These are phyloP conservation scores for Cyclotella baltica DNA, from an alignment of 108 stramenopile species.

Conservation along the genomic window DNA sequence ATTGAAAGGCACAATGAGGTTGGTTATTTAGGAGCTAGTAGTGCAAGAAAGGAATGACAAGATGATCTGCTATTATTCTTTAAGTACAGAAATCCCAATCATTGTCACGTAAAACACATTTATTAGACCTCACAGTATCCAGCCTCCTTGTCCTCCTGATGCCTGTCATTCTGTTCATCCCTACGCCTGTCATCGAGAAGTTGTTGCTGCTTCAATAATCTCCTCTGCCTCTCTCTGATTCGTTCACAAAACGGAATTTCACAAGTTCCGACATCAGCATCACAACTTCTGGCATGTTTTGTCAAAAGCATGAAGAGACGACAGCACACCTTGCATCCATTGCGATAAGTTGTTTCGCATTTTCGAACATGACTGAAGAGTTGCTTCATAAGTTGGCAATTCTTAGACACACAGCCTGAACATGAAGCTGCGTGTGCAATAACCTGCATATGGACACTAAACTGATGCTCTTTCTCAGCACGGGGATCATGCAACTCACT, in stretches of 20 bases:
- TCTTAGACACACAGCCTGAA: conserved; percentile 71
- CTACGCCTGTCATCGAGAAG: conserved; percentile 84
- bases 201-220: conserved; percentile 71
- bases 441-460: conserved; percentile 83
- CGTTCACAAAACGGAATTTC: conserved; percentile 84
- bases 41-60: no score
- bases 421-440: conserved; percentile 84
- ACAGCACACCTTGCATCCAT: conserved; percentile 83
- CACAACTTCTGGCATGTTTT: conserved; percentile 88
- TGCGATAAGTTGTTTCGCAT: conserved; percentile 68
- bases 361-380: conserved; percentile 66
- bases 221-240: conserved; percentile 68
- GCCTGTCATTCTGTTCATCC: conserved; percentile 72
- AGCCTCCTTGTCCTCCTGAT: conserved; percentile 1
- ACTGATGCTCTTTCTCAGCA: conserved; percentile 70
- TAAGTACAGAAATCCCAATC: no score
- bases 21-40: no score
- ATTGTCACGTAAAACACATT: no score
- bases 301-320: conserved; percentile 84
- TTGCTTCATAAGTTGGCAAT: conserved; percentile 91
- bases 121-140: no score
- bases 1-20: no score
- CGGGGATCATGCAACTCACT: conserved; percentile 92
- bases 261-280: conserved; percentile 57
- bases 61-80: no score